Evolutionary conservation across 768 basidiomycete species (phyloP).

Genomic region (Pulveroboletus sp.): DNA sequence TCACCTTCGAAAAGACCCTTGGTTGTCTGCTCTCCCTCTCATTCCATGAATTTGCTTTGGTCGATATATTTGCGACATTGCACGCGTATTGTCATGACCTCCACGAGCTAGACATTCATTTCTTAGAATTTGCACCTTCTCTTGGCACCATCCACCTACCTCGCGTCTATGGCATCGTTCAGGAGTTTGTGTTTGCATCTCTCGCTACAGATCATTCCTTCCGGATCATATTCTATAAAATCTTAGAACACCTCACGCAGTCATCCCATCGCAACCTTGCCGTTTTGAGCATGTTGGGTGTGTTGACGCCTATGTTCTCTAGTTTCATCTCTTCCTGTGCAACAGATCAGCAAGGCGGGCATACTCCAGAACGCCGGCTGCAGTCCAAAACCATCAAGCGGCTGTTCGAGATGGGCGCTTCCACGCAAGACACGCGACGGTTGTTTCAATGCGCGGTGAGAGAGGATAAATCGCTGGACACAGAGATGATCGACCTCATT

Average conservation of each 20-base stretch:
- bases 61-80: conserved; percentile 52
- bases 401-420: conserved; percentile 75
- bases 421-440: conserved; percentile 56
- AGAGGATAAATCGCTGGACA: conserved; percentile 50
- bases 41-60: conserved; percentile 59
- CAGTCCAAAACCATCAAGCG: conserved; percentile 61
- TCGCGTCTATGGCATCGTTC: conserved; percentile 59
- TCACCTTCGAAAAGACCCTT: conserved; percentile 52
- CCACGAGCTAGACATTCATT: conserved; percentile 39
- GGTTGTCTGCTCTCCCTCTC: conserved; percentile 70
- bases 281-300: conserved; percentile 55
- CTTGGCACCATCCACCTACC: conserved; percentile 56
- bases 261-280: conserved; percentile 70
- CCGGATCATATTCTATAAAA: conserved; percentile 54
- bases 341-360: conserved; percentile 11
- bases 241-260: conserved; percentile 60
- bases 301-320: conserved; percentile 50
- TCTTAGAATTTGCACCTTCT: conserved; percentile 39
- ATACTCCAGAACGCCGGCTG: conserved; percentile 45
- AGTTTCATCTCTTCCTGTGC: conserved; percentile 20
- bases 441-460: conserved; percentile 60
- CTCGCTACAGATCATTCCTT: conserved; percentile 36
- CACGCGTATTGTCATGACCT: conserved; percentile 35
- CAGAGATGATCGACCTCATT: conserved; percentile 67
- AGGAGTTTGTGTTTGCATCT: conserved; percentile 43